A percentile compares a stretch with the other conserved stretches of the same genome.
phyloP scores from a whole-genome alignment of 768 basidiomycete species.

The Daedaleopsis nitida region DNA sequence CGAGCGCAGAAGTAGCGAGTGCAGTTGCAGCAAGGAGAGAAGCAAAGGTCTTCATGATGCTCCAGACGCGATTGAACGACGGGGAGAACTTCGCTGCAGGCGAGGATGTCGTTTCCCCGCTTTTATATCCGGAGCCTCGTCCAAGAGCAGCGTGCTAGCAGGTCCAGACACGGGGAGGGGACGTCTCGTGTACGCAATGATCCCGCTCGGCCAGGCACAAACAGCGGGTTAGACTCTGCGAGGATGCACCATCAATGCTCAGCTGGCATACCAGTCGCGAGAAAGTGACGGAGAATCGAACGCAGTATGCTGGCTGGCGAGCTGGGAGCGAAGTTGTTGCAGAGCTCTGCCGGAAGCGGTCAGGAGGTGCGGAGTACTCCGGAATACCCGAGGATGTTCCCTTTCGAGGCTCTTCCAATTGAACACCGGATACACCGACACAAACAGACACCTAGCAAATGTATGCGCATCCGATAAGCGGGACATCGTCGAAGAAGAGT shows the following conservation, averaged over 20 bases:
- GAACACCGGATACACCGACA: not conserved
- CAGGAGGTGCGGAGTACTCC: conserved; percentile 6
- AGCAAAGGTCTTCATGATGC: conserved; percentile 22
- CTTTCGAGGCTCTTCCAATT: not conserved
- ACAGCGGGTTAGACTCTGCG: not conserved
- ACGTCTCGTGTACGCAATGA: conserved; percentile 9
- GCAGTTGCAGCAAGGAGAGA: conserved; percentile 30
- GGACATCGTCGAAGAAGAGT: not conserved
- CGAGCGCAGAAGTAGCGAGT: conserved; percentile 39
- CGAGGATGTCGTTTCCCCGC: not conserved
- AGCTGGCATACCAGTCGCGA: not conserved
- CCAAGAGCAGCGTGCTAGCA: not conserved
- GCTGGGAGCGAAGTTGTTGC: conserved; percentile 20
- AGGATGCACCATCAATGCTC: not conserved
- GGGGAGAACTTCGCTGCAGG: conserved; percentile 1
- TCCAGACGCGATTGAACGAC: not conserved
- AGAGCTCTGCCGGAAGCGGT: conserved; percentile 18
- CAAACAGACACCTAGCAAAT: not conserved
- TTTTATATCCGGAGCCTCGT: conserved; percentile 9
- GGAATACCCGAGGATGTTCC: conserved; percentile 14
- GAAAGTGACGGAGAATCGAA: conserved; percentile 10
- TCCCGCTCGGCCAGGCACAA: conserved; percentile 3
- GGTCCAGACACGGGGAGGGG: not conserved
- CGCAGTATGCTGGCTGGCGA: not conserved
- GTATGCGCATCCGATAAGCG: not conserved